Evolutionary conservation across 345 rosid genomes (phyloP).

Genomic region (Gossypium bickii): DNA sequence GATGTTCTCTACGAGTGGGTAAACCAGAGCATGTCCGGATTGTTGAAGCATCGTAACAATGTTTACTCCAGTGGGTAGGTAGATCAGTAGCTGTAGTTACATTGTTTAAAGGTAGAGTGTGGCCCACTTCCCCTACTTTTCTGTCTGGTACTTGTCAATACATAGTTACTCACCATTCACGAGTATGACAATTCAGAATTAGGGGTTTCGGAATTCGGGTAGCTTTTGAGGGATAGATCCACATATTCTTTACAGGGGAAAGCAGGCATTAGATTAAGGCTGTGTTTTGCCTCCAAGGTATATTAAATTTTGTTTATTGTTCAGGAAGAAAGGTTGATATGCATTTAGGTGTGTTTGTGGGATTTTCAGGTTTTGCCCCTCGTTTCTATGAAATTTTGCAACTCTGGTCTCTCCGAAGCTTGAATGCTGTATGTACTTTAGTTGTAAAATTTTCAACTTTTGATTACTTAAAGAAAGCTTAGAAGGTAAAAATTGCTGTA

Average conservation of each 20-base stretch:
- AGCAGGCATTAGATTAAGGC: slow-evolving; percentile 30
- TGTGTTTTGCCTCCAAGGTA: slow-evolving; percentile 38
- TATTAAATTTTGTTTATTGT: slow-evolving; percentile 42
- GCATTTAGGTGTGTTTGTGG: slow-evolving; percentile 23
- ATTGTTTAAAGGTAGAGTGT: slow-evolving; percentile 25
- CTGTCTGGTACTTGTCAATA: not conserved
- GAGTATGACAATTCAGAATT: not conserved
- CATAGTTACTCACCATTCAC: not conserved
- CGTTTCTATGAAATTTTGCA: slow-evolving; percentile 15
- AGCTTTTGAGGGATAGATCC: slow-evolving; percentile 32
- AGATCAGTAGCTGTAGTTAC: slow-evolving; percentile 18
- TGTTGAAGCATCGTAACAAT: slow-evolving; percentile 21
- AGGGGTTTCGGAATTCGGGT: not conserved
- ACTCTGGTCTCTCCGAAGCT: slow-evolving; percentile 14
- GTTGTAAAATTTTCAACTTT: slow-evolving; percentile 34
- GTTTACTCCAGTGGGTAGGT: slow-evolving; percentile 1
- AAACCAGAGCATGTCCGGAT: not conserved
- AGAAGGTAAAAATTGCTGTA: slow-evolving; percentile 33
- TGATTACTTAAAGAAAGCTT: slow-evolving; percentile 24
- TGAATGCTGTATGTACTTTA: slow-evolving; percentile 27
- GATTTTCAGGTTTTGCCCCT: not conserved
- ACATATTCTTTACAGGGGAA: slow-evolving; percentile 65
- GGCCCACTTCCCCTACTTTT: not conserved
- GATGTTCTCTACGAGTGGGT: not conserved
- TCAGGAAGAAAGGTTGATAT: slow-evolving; percentile 21